A percentile compares a stretch with the other conserved stretches of the same genome.
Conservation (phyloP, 352 stramenopile species). For the Phytophthora tubulina region DNA sequence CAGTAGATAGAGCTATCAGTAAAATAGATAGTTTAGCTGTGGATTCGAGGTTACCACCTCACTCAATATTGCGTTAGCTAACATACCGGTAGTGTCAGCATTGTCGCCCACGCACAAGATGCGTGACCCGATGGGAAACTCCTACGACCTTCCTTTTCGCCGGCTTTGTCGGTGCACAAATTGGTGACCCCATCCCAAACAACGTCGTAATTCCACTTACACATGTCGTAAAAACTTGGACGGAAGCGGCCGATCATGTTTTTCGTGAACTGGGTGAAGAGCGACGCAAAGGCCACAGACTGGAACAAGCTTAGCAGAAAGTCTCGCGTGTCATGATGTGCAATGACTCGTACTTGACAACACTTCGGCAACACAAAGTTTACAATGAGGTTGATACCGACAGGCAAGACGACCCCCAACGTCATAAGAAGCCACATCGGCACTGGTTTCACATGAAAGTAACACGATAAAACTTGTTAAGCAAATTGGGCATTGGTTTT, state of each 20-base stretch:
- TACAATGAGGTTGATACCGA: slow-evolving; percentile 57
- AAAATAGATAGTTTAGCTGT: too few relatives aligned
- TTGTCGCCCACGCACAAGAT: too few relatives aligned
- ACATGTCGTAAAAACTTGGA: slow-evolving; percentile 78
- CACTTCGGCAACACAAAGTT: slow-evolving; percentile 64
- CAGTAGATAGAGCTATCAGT: too few relatives aligned
- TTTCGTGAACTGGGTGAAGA: slow-evolving; percentile 80
- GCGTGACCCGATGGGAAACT: too few relatives aligned
- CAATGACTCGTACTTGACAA: slow-evolving; percentile 58
- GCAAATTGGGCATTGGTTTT: too few relatives aligned
- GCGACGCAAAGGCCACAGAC: slow-evolving; percentile 48
- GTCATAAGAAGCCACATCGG: slow-evolving; percentile 41
- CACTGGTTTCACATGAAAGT: slow-evolving; percentile 34
- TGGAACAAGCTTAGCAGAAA: slow-evolving; percentile 54
- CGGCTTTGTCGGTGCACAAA: too few relatives aligned
- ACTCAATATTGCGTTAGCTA: too few relatives aligned
- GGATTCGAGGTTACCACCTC: too few relatives aligned
- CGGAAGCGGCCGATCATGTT: slow-evolving; percentile 62
- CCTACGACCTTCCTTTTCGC: too few relatives aligned
- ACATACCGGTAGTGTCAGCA: too few relatives aligned
- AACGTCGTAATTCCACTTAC: slow-evolving; percentile 4
- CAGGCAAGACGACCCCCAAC: slow-evolving; percentile 41
- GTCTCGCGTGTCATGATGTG: slow-evolving; percentile 49
- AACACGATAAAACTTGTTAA: too few relatives aligned
- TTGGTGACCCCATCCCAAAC: too few relatives aligned